Conservation (phyloP, 495 filamentous ascomycete genomes). For the Staphylotrichum longicolle region DNA sequence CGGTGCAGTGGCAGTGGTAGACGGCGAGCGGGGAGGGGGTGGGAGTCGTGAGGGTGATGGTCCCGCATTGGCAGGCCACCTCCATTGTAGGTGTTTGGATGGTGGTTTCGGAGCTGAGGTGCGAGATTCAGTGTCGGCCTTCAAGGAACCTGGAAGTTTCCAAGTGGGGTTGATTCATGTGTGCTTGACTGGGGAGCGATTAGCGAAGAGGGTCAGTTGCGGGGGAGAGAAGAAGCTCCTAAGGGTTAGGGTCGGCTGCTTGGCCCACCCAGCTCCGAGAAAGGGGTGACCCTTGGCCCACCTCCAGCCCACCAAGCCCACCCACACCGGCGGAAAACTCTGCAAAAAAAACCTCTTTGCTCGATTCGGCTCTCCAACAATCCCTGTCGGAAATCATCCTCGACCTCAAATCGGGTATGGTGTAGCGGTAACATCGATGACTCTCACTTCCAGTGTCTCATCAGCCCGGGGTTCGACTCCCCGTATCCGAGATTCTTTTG, state of each 20-base stretch:
- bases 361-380: background rate
- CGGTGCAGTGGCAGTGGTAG: slow-evolving; percentile 60
- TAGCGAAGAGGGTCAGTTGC: too few relatives aligned
- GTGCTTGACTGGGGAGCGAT: too few relatives aligned
- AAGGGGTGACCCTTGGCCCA: slow-evolving; percentile 12
- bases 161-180: too few relatives aligned
- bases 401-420: slow-evolving; percentile 19
- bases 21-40: slow-evolving; percentile 40
- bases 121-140: too few relatives aligned
- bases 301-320: too few relatives aligned
- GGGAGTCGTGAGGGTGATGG: slow-evolving; percentile 49
- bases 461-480: slow-evolving; percentile 23
- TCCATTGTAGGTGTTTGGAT: slow-evolving; percentile 22
- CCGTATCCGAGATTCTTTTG: slow-evolving; percentile 18
- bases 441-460: slow-evolving; percentile 21
- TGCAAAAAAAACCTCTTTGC: background rate
- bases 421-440: slow-evolving; percentile 23
- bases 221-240: too few relatives aligned
- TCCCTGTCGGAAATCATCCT: slow-evolving; percentile 10
- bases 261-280: background rate
- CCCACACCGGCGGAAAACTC: slow-evolving; percentile 5
- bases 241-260: too few relatives aligned
- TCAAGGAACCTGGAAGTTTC: too few relatives aligned
- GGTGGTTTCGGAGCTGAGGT: background rate
- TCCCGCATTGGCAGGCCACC: slow-evolving; percentile 53